phyloP scores from a whole-genome alignment of 805 yeast genomes.

The Blastobotrys robertii region DNA sequence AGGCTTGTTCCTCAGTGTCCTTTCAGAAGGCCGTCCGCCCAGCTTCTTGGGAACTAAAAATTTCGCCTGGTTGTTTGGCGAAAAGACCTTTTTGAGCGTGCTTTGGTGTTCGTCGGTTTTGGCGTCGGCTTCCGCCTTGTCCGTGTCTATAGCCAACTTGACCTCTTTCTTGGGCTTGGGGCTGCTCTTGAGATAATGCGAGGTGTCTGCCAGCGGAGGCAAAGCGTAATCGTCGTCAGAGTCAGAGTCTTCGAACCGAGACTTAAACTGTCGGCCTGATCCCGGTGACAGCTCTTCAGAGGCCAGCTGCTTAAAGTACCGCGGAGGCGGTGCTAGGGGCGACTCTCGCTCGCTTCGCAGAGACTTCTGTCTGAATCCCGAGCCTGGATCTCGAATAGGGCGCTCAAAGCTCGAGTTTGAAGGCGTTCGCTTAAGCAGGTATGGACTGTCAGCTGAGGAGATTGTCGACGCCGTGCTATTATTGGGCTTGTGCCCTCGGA shows the following conservation, averaged over 20 bases:
- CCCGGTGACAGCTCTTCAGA: not conserved
- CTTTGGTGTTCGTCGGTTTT: constrained; percentile 1
- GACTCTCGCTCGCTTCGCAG: constrained; percentile 3
- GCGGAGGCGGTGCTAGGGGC: not conserved
- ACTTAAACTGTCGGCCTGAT: constrained; percentile 14
- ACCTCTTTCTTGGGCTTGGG: no score
- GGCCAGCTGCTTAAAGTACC: no score
- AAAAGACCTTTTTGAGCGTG: constrained; percentile 20
- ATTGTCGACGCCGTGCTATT: no score
- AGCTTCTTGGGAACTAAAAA: constrained; percentile 14
- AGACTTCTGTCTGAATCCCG: not conserved
- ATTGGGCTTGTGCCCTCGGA: no score
- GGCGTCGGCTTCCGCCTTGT: no score
- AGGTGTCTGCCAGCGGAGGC: constrained; percentile 4
- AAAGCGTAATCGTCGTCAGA: constrained; percentile 22
- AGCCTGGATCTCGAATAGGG: no score
- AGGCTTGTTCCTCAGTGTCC: not conserved
- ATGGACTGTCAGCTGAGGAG: no score
- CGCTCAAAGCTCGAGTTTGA: no score
- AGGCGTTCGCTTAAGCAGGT: no score
- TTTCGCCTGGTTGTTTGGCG: constrained; percentile 23
- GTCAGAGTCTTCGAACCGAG: constrained; percentile 27
- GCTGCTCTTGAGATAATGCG: constrained; percentile 2
- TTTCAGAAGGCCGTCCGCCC: not conserved
- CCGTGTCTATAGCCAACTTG: no score